Evolutionary conservation across 2,329 filamentous ascomycete genomes (phyloP).

Genomic region (Blastomyces gilchristii): DNA sequence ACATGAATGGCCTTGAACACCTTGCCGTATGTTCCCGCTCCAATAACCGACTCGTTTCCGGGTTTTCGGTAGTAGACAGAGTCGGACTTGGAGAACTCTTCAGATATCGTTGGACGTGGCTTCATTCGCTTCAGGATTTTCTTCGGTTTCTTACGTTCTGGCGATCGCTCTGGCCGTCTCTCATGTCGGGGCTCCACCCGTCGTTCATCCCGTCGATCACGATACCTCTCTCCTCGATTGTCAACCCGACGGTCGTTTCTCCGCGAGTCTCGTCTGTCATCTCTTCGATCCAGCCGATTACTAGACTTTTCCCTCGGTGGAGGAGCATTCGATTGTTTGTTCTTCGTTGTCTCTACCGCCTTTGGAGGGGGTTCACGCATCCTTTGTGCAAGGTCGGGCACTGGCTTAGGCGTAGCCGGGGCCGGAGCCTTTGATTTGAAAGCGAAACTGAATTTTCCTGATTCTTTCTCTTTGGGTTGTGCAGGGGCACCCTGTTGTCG

Average conservation of each 20-base stretch:
- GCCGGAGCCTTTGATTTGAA: constrained; percentile 69
- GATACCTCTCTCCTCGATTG: constrained; percentile 30
- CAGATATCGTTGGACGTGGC: constrained; percentile 56
- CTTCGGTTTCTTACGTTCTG: constrained; percentile 40
- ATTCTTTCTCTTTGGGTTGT: constrained; percentile 34
- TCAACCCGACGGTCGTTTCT: constrained; percentile 35
- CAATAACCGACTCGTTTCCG: constrained; percentile 93
- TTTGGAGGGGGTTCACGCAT: constrained; percentile 37
- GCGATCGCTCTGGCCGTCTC: constrained; percentile 40
- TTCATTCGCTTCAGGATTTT: constrained; percentile 62
- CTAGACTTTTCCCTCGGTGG: constrained; percentile 32
- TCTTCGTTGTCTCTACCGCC: constrained; percentile 28
- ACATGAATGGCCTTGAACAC: constrained; percentile 84
- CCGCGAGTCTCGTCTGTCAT: constrained; percentile 30
- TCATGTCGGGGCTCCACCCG: constrained; percentile 22
- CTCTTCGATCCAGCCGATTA: constrained; percentile 33
- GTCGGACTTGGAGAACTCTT: constrained; percentile 66
- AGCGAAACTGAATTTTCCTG: constrained; percentile 77
- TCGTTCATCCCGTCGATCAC: constrained; percentile 17
- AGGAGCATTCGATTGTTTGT: constrained; percentile 28
- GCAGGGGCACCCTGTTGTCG: constrained; percentile 47
- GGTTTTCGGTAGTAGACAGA: constrained; percentile 93
- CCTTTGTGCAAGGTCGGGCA: constrained; percentile 40
- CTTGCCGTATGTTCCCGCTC: constrained; percentile 89
- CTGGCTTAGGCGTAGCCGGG: constrained; percentile 42